Conservation (phyloP, 1,139 yeast species). For the Zygosaccharomyces sapae region DNA sequence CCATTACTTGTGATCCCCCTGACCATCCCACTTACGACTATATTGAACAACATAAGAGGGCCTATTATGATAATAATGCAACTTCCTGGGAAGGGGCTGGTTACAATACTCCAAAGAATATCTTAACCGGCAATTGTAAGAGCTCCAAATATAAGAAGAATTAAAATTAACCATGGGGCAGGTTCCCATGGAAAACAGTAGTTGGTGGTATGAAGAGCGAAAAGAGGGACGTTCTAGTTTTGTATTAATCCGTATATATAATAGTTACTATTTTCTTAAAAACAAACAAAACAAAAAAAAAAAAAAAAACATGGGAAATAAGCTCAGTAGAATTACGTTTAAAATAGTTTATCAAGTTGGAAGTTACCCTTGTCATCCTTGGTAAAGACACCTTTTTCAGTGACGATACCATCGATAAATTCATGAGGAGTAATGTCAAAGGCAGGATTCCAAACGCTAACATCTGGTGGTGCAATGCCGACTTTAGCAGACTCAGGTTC, state of each 20-base stretch:
- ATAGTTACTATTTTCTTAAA: not conserved
- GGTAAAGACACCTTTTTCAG: constrained; percentile 60
- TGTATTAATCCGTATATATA: not conserved
- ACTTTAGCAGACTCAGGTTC: constrained; percentile 52
- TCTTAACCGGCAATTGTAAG: constrained; percentile 44
- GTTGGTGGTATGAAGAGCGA: too few species aligned
- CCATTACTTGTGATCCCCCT: constrained; percentile 70
- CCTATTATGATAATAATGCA: constrained; percentile 58
- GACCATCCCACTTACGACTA: constrained; percentile 72
- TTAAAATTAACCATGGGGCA: not conserved
- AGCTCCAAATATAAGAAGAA: constrained; percentile 25
- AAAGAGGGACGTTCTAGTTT: not conserved
- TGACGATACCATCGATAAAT: constrained; percentile 80
- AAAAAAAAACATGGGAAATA: too few species aligned
- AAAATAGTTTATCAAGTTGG: constrained; percentile 35
- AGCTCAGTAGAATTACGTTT: constrained; percentile 1
- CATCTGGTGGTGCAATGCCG: constrained; percentile 83
- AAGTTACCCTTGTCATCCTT: constrained; percentile 48
- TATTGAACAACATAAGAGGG: constrained; percentile 57
- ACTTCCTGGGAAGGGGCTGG: constrained; percentile 70
- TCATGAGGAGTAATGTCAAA: constrained; percentile 88
- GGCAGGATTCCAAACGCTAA: constrained; percentile 92
- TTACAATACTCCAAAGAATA: constrained; percentile 56
- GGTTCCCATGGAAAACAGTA: not conserved
- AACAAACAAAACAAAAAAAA: not conserved